Percentiles rank a stretch among this genome's conserved stretches.
Conservation (phyloP, 768 basidiomycete species). For the Dendrothele bispora region DNA sequence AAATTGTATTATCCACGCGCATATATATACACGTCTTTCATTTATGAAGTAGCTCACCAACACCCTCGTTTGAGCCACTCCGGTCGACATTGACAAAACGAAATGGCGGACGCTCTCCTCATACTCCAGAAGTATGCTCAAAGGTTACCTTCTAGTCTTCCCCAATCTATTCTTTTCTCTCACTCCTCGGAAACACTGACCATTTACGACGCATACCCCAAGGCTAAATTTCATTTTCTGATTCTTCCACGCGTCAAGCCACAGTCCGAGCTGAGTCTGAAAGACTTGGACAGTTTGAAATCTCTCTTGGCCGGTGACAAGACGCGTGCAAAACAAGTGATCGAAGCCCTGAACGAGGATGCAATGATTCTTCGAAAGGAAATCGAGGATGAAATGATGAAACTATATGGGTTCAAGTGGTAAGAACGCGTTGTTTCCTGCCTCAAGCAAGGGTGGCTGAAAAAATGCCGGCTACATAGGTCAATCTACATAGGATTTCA, state of each 20-base stretch:
- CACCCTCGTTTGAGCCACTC: background rate
- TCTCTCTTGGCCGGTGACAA: slow-evolving; percentile 57
- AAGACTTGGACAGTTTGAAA: slow-evolving; percentile 53
- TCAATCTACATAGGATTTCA: slow-evolving; percentile 81
- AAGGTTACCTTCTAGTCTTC: slow-evolving; percentile 50
- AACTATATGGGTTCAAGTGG: slow-evolving; percentile 75
- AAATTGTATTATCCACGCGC: slow-evolving; percentile 14
- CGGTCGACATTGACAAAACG: slow-evolving; percentile 6
- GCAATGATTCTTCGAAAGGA: slow-evolving; percentile 55
- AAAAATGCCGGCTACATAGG: background rate
- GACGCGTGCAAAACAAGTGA: slow-evolving; percentile 49
- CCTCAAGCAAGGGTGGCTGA: too few relatives aligned
- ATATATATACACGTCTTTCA: background rate
- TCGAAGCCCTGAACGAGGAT: slow-evolving; percentile 54
- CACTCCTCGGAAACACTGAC: slow-evolving; percentile 56
- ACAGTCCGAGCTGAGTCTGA: slow-evolving; percentile 24
- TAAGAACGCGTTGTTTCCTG: slow-evolving; percentile 23
- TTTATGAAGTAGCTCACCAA: background rate
- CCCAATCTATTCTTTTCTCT: slow-evolving; percentile 60
- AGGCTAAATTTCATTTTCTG: slow-evolving; percentile 87
- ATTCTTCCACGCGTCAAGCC: slow-evolving; percentile 65
- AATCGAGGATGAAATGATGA: slow-evolving; percentile 80
- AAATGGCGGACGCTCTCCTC: slow-evolving; percentile 49
- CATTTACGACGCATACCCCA: slow-evolving; percentile 76
- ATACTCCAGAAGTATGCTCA: slow-evolving; percentile 64